Conservation (phyloP, 495 filamentous ascomycete genomes). For the Penicillium bialowiezense region DNA sequence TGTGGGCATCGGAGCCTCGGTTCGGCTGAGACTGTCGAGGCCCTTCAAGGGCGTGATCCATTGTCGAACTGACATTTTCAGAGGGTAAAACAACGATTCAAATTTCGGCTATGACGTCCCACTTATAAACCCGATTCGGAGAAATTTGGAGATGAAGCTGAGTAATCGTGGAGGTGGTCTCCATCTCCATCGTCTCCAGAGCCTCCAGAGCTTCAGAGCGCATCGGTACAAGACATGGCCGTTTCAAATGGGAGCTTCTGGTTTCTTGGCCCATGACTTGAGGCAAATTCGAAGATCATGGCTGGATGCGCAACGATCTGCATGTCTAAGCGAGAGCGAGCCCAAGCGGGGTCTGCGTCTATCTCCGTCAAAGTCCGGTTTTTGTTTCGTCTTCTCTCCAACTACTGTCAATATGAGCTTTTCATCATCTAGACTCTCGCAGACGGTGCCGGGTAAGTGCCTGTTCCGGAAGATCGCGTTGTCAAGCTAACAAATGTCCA, state of each 20-base stretch:
- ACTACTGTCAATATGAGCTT: constrained; percentile 3
- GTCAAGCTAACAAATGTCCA: neutral
- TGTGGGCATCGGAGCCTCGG: constrained; percentile 37
- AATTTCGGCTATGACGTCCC: neutral
- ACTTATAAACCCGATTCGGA: constrained; percentile 2
- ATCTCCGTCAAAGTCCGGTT: constrained; percentile 21
- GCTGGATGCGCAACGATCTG: neutral
- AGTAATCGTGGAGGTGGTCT: constrained; percentile 3
- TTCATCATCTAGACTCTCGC: neutral
- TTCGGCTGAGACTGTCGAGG: constrained; percentile 44
- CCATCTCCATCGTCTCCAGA: neutral
- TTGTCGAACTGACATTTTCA: constrained; percentile 29
- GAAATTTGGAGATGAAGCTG: constrained; percentile 12
- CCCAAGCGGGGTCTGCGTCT: neutral
- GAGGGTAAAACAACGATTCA: neutral
- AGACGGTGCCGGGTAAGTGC: constrained; percentile 9
- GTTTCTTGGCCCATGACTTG: neutral
- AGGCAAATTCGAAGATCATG: neutral
- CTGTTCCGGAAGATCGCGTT: neutral
- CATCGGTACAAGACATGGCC: neutral
- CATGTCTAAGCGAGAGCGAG: neutral
- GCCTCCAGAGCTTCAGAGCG: neutral
- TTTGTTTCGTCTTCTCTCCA: neutral
- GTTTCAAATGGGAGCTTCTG: neutral
- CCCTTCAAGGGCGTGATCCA: constrained; percentile 51